A percentile compares a stretch with the other conserved stretches of the same genome.
Conservation (phyloP, 106 monocot species). For the Platanthera guangdongensis region DNA sequence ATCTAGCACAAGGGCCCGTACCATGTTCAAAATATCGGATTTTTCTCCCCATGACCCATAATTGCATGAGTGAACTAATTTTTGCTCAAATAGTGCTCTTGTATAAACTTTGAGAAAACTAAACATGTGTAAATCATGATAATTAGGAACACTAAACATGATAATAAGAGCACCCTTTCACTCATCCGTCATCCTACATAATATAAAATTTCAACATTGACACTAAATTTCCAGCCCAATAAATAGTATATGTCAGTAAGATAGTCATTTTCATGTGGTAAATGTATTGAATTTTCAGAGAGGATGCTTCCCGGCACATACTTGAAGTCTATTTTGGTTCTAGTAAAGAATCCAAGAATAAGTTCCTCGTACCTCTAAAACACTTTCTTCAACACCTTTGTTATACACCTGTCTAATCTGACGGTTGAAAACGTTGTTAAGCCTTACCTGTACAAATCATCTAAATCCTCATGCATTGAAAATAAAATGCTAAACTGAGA, state of each 20-base stretch:
- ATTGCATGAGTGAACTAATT: no score
- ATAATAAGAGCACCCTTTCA: no score
- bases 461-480: neutral
- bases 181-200: neutral
- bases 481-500: neutral
- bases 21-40: no score
- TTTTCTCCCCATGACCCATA: no score
- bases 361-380: constrained; percentile 7
- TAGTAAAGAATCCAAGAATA: neutral
- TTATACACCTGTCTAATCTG: neutral
- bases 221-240: neutral
- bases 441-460: constrained; percentile 2
- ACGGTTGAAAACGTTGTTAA: neutral
- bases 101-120: no score
- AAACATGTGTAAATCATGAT: no score
- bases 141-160: no score
- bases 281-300: neutral
- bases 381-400: neutral
- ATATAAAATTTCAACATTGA: neutral
- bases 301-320: neutral
- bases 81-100: no score
- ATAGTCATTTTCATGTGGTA: neutral
- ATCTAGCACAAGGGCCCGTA: no score
- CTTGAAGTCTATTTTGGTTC: neutral
- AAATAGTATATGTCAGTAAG: neutral